Evolutionary conservation across 257 asterid species (phyloP).

Genomic region (Solanum appendiculatum): DNA sequence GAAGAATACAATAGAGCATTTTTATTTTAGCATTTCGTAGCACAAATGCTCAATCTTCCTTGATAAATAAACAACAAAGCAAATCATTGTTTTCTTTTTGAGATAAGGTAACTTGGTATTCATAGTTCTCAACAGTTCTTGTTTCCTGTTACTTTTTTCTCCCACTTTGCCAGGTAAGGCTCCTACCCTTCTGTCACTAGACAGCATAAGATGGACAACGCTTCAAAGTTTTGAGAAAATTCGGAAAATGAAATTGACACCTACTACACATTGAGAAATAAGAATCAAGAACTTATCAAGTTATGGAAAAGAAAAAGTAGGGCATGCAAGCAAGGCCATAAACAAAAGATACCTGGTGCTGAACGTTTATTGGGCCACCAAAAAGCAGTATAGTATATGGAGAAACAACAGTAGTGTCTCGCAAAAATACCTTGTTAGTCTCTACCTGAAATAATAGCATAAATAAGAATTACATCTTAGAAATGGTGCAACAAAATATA

Average conservation of each 20-base stretch:
- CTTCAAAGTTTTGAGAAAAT: not conserved
- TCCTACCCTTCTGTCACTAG: not conserved
- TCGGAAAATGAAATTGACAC: not conserved
- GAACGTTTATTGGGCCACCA: slow-evolving; percentile 84
- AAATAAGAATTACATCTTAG: not conserved
- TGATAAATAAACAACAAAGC: not conserved
- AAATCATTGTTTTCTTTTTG: not conserved
- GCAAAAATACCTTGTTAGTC: slow-evolving; percentile 75
- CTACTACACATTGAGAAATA: not conserved
- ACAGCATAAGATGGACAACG: not conserved
- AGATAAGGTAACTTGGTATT: not conserved
- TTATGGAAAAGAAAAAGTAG: not conserved
- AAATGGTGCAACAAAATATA: slow-evolving; percentile 5
- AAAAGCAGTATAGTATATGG: slow-evolving; percentile 87
- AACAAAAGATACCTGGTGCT: slow-evolving; percentile 66
- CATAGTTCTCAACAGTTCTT: not conserved
- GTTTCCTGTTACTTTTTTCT: not conserved
- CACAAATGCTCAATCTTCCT: not conserved
- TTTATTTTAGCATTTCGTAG: not conserved
- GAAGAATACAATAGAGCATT: not conserved
- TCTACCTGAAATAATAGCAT: slow-evolving; percentile 59
- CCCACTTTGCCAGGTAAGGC: not conserved
- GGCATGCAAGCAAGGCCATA: not conserved
- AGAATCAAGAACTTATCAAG: not conserved
- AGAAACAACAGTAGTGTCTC: slow-evolving; percentile 82